Percentiles rank a stretch among this genome's conserved stretches.
phyloP scores from a whole-genome alignment of 2,329 filamentous ascomycete species.

The Gremmenia infestans region DNA sequence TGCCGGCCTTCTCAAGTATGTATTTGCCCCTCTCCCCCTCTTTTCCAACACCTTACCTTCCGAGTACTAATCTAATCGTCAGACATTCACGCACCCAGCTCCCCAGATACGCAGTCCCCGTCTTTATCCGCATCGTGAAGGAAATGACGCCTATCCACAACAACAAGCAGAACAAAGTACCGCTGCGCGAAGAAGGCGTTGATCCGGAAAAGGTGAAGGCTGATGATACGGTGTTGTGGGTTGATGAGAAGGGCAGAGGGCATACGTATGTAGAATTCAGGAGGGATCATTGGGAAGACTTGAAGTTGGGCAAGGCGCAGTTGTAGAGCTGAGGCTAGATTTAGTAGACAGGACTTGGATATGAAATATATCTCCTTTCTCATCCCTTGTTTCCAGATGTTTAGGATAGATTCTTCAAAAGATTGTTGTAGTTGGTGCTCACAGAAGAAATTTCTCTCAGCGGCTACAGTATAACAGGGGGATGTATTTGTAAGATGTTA shows the following conservation, averaged over 20 bases:
- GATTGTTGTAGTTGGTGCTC: too few species aligned
- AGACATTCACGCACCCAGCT: slow-evolving; percentile 53
- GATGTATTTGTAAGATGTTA: too few species aligned
- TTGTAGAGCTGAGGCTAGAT: slow-evolving; percentile 31
- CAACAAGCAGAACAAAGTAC: slow-evolving; percentile 76
- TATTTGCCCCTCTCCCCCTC: slow-evolving; percentile 25
- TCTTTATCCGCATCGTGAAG: slow-evolving; percentile 63
- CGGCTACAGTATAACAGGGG: too few species aligned
- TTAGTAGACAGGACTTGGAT: not conserved
- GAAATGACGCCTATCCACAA: slow-evolving; percentile 62
- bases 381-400: too few species aligned
- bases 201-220: slow-evolving; percentile 46
- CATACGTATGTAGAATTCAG: slow-evolving; percentile 56
- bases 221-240: slow-evolving; percentile 46
- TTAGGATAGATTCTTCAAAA: too few species aligned
- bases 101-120: slow-evolving; percentile 69
- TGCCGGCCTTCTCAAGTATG: slow-evolving; percentile 49
- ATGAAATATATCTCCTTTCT: too few species aligned
- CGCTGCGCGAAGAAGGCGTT: slow-evolving; percentile 61
- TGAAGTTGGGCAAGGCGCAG: slow-evolving; percentile 41
- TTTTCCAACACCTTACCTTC: not conserved
- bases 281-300: slow-evolving; percentile 50
- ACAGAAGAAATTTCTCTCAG: too few species aligned
- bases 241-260: slow-evolving; percentile 51
- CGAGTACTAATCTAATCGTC: not conserved